These are phyloP conservation scores for Penicillium tannophilum DNA, from an alignment of 495 filamentous ascomycete species.

Conservation along the genomic window DNA sequence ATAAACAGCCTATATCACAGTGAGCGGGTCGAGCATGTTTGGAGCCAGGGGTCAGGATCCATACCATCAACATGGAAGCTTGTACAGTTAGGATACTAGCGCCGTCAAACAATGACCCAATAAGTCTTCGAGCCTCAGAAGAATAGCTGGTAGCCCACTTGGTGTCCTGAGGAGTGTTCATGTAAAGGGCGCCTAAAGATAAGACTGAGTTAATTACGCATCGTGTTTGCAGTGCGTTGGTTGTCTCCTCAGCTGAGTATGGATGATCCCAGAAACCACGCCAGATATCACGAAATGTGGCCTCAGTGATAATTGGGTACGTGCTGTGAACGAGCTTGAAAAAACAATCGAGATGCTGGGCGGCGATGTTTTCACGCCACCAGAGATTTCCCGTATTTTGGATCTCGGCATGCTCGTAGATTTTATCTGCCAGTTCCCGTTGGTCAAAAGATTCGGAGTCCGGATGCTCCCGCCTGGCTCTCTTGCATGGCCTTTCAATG, in stretches of 20 bases:
- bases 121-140: neutral
- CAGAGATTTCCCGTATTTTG: neutral
- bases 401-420: neutral
- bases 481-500: constrained; percentile 3
- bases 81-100: neutral
- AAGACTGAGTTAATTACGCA: neutral
- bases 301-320: neutral
- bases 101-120: neutral
- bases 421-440: neutral
- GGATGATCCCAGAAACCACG: neutral
- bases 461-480: neutral
- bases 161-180: neutral
- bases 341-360: neutral
- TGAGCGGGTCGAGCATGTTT: neutral
- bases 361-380: neutral
- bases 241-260: neutral
- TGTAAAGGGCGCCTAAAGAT: neutral
- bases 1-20: neutral
- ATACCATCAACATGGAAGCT: neutral
- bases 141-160: neutral
- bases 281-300: neutral
- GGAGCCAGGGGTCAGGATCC: neutral
- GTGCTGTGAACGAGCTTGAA: neutral
- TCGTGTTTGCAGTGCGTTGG: neutral
- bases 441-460: neutral